These are phyloP conservation scores for Nemophila menziesii DNA, from an alignment of 257 asterid genomes.

Conservation along the genomic window DNA sequence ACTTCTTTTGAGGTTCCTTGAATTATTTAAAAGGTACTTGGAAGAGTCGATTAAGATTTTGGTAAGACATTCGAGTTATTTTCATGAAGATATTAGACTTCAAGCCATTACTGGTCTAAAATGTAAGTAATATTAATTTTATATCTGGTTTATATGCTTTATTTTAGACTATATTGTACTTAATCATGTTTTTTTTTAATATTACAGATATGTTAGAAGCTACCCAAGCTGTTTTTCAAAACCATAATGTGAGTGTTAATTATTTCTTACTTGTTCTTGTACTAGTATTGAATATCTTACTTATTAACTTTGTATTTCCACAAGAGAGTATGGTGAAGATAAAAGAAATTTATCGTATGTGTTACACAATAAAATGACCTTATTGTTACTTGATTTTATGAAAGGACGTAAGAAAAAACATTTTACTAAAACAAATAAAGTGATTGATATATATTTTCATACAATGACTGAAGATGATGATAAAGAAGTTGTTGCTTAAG, in stretches of 20 bases:
- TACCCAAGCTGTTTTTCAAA: constrained; percentile 55
- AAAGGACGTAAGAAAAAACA: neutral
- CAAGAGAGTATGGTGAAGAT: constrained; percentile 70
- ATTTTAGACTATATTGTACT: constrained; percentile 3
- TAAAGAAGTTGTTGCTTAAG: constrained; percentile 97
- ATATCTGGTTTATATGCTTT: no score
- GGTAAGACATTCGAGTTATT: constrained; percentile 71
- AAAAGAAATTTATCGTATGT: constrained; percentile 75
- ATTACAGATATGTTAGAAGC: constrained; percentile 70
- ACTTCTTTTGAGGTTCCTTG: constrained; percentile 34
- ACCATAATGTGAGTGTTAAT: constrained; percentile 62
- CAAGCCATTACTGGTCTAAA: constrained; percentile 85
- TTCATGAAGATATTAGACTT: constrained; percentile 94
- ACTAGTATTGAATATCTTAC: neutral
- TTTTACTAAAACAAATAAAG: constrained; percentile 37
- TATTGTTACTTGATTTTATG: neutral
- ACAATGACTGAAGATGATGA: constrained; percentile 91
- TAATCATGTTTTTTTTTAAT: constrained; percentile 2
- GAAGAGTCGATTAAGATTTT: constrained; percentile 85
- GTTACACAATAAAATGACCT: constrained; percentile 3
- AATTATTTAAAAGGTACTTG: constrained; percentile 52
- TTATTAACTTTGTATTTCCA: constrained; percentile 9
- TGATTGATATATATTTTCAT: constrained; percentile 71
- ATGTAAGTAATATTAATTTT: no score
- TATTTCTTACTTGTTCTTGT: constrained; percentile 1